Evolutionary conservation across 768 basidiomycete species (phyloP).

Genomic region (Pleurotus citrinopileatus): DNA sequence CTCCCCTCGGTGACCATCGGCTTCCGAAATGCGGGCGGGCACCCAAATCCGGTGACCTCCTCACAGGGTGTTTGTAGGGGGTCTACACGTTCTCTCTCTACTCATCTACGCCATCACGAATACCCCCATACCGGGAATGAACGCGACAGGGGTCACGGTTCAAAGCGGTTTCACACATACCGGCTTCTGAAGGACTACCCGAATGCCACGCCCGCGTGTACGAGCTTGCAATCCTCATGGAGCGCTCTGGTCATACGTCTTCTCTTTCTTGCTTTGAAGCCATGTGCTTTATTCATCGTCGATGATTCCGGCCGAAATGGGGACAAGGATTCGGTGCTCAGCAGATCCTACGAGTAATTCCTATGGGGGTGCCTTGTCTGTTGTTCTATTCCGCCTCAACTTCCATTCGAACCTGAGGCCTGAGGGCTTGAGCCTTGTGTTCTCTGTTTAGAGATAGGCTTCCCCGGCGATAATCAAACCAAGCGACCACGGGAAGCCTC

Average conservation of each 20-base stretch:
- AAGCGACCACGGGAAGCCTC: too few species aligned
- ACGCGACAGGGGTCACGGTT: too few species aligned
- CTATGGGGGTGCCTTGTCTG: background rate
- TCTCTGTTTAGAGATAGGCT: too few species aligned
- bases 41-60: too few species aligned
- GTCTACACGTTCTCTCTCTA: too few species aligned
- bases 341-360: background rate
- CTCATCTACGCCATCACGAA: too few species aligned
- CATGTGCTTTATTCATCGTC: background rate
- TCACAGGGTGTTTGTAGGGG: too few species aligned
- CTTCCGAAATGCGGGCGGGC: too few species aligned
- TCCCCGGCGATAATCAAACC: too few species aligned
- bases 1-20: too few species aligned
- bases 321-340: background rate
- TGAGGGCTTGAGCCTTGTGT: background rate
- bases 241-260: background rate
- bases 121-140: too few species aligned
- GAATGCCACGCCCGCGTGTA: slow-evolving; percentile 1
- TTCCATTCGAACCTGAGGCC: background rate
- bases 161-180: slow-evolving; percentile 14
- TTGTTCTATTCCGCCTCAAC: slow-evolving; percentile 5
- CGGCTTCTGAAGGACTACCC: background rate
- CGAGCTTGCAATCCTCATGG: slow-evolving; percentile 5
- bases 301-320: background rate
- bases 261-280: background rate